Evolutionary conservation across 78 protist genomes (phyloP), one percentile per base, ranked within the genome.

Genomic region (Isochrysis galbana): DNA sequence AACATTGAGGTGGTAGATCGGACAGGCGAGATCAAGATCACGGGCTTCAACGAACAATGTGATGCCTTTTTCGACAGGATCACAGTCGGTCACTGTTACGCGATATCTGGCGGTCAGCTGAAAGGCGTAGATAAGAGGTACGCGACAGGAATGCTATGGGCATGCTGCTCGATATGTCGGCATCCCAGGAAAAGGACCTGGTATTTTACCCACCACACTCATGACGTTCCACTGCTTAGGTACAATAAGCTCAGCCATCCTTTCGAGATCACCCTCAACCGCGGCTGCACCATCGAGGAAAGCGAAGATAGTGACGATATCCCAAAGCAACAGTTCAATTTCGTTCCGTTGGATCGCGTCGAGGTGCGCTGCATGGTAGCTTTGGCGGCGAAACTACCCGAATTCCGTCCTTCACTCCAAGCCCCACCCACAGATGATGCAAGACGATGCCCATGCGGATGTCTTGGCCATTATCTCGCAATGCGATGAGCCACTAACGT

Each of bases 211-310:
- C n/a, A n/a, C n/a, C n/a, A n/a, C n/a, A n/a, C n/a, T n/a, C n/a
- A n/a, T n/a, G n/a, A n/a, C n/a, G n/a, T n/a, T n/a, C n/a, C n/a
- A n/a, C n/a, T n/a, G n/a, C n/a, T n/a, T n/a, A n/a, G n/a, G n/a
- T 77, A 77, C 84, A 77, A 39, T 46, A 77, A 10, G 84, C 34
- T n/a, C 19, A 1, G 29, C 29, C 84, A 77, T 17, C 17, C 22
- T 29, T 77, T 77, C 84, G 84, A 77, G 84, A 77, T 77, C 47
- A 77, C 84, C 29, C 84, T 77, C n/a, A 77, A 77, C 46, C 84
- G 84, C 84, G 46, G 84, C 84, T 77, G 32, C 46, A 39, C 84
- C 14, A 1, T 77, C 74, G 74, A 61, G 36, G 74, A 61, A 32
- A 7, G 36, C 29, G 74, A 23, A 10, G 74, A 21, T 10, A 32